A percentile compares a stretch with the other conserved stretches of the same genome.
Conservation (phyloP, 163 green algal genomes). For the Scenedesmus sp. region DNA sequence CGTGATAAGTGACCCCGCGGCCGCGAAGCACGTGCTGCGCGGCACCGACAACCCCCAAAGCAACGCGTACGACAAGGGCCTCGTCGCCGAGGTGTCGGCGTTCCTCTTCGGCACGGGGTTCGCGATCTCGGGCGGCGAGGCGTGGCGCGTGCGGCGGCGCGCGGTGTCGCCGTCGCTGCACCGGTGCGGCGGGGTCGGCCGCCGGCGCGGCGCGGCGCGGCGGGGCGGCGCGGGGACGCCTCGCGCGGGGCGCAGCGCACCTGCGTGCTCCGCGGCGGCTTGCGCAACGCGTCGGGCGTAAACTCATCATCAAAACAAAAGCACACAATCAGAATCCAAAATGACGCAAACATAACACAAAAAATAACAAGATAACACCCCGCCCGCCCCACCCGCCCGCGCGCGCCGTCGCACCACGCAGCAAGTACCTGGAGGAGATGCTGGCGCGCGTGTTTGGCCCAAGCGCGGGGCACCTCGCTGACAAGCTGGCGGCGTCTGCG, state of each 20-base stretch:
- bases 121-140: constrained; percentile 87
- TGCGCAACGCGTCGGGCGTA: too few relatives aligned
- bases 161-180: constrained; percentile 92
- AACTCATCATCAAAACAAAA: too few relatives aligned
- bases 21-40: constrained; percentile 95
- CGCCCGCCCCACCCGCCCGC: too few relatives aligned
- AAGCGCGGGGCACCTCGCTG: constrained; percentile 69
- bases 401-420: constrained; percentile 11
- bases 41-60: constrained; percentile 80
- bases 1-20: constrained; percentile 90
- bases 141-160: constrained; percentile 78
- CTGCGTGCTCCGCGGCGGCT: too few relatives aligned
- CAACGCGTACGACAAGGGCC: constrained; percentile 92
- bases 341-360: too few relatives aligned
- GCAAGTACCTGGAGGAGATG: constrained; percentile 93
- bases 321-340: too few relatives aligned
- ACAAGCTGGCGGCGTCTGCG: constrained; percentile 70
- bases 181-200: constrained; percentile 50
- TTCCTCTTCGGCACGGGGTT: constrained; percentile 98
- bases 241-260: background rate
- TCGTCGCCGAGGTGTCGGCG: constrained; percentile 84
- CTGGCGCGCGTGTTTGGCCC: constrained; percentile 83
- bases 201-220: background rate
- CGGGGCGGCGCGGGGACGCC: background rate
- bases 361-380: too few relatives aligned